These are phyloP conservation scores for Aspergillus uvarum DNA, from an alignment of 2,329 filamentous ascomycete genomes.

Conservation along the genomic window DNA sequence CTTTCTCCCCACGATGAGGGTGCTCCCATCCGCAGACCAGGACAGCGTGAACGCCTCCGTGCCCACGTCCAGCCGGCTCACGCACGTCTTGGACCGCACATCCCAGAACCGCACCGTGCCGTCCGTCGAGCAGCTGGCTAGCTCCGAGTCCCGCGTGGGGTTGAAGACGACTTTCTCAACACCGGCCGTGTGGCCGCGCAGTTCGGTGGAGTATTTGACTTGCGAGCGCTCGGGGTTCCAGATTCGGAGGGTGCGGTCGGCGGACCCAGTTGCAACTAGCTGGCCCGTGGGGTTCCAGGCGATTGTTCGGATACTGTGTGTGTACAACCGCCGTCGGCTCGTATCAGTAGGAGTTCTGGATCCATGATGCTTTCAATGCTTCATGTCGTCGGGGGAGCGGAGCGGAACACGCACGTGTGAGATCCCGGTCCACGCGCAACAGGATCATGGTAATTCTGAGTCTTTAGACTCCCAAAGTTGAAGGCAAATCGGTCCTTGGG, in stretches of 20 bases:
- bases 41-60: constrained; percentile 51
- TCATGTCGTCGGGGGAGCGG: not conserved
- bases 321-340: not conserved
- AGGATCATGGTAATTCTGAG: constrained; percentile 68
- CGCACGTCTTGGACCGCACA: constrained; percentile 49
- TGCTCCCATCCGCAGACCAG: constrained; percentile 50
- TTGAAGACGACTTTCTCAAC: constrained; percentile 53
- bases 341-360: constrained; percentile 10
- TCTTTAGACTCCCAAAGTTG: constrained; percentile 67
- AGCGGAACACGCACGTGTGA: constrained; percentile 53
- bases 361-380: constrained; percentile 1
- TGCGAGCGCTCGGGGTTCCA: constrained; percentile 69
- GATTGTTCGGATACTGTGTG: constrained; percentile 68
- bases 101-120: constrained; percentile 54
- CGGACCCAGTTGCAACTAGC: constrained; percentile 81
- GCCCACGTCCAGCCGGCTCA: constrained; percentile 50
- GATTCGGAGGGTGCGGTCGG: constrained; percentile 84
- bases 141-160: constrained; percentile 49
- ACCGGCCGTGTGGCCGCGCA: constrained; percentile 48
- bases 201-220: constrained; percentile 49
- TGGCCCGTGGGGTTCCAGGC: constrained; percentile 87
- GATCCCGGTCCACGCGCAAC: constrained; percentile 54
- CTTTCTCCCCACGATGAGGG: constrained; percentile 49
- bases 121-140: constrained; percentile 51
- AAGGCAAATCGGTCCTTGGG: constrained; percentile 67